Conservation (phyloP, 2,329 filamentous ascomycete genomes). For the Capronia coronata region DNA sequence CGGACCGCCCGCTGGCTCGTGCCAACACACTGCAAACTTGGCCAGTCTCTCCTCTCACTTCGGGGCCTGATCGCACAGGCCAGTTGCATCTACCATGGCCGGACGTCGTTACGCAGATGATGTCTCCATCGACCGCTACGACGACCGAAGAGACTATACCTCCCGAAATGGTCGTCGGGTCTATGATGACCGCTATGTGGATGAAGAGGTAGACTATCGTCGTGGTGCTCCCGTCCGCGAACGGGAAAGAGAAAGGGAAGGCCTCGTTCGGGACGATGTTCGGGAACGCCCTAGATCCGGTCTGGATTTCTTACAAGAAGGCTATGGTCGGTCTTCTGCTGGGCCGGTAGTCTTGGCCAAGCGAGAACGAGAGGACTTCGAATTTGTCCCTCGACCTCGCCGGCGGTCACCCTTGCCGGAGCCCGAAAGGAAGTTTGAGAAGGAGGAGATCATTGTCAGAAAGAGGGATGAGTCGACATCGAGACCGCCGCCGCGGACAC, state of each 20-base stretch:
- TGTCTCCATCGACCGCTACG: slow-evolving; percentile 41
- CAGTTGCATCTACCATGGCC: slow-evolving; percentile 34
- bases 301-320: slow-evolving; percentile 35
- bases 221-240: slow-evolving; percentile 41
- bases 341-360: slow-evolving; percentile 32
- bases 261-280: slow-evolving; percentile 22
- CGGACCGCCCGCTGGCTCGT: not conserved
- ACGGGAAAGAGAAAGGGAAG: slow-evolving; percentile 39
- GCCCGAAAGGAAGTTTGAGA: slow-evolving; percentile 29
- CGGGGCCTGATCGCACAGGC: not conserved
- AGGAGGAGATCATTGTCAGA: slow-evolving; percentile 33
- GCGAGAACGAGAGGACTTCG: slow-evolving; percentile 31
- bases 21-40: not conserved
- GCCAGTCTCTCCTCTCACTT: not conserved
- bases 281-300: slow-evolving; percentile 21
- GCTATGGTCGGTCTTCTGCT: slow-evolving; percentile 31
- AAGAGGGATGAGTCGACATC: slow-evolving; percentile 21
- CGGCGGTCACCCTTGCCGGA: slow-evolving; percentile 27
- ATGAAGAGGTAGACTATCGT: slow-evolving; percentile 42
- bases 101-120: slow-evolving; percentile 39
- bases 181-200: slow-evolving; percentile 46
- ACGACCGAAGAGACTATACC: slow-evolving; percentile 45
- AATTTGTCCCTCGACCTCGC: slow-evolving; percentile 27
- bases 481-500: slow-evolving; percentile 17
- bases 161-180: slow-evolving; percentile 35